phyloP scores from a whole-genome alignment of 345 rosid genomes.

The Syzygium jambos region DNA sequence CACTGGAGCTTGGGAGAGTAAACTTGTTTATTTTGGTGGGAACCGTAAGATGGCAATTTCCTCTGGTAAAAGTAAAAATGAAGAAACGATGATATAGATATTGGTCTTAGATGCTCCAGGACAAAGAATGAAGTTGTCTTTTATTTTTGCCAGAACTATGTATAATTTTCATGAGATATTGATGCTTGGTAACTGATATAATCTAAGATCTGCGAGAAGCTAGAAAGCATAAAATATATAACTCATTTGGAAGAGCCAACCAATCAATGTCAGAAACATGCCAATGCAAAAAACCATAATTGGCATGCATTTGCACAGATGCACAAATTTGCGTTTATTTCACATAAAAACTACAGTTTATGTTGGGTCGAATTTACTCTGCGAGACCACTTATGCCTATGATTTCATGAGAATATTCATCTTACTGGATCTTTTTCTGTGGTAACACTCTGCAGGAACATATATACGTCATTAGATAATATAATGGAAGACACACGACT shows the following conservation, averaged over 20 bases:
- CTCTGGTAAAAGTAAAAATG: neutral
- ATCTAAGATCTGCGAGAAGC: neutral
- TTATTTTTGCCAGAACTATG: neutral
- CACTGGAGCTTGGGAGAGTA: neutral
- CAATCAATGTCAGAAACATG: neutral
- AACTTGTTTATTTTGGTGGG: neutral
- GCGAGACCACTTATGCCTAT: neutral
- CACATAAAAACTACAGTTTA: neutral
- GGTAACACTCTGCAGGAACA: neutral
- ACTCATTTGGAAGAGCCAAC: neutral
- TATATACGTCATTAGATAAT: conserved; percentile 18
- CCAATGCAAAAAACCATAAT: neutral
- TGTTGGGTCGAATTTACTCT: neutral
- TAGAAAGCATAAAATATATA: neutral
- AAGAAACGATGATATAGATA: neutral
- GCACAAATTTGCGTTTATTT: neutral
- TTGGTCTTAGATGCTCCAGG: neutral
- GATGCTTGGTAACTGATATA: neutral
- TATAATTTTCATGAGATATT: neutral
- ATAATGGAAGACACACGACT: conserved; percentile 78
- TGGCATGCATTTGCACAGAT: neutral
- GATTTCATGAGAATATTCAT: neutral
- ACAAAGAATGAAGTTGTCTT: neutral
- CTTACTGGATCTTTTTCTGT: neutral
- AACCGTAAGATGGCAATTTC: neutral